Percentiles rank a stretch among this genome's conserved stretches.
phyloP scores from a whole-genome alignment of 768 basidiomycete species.

The Tulasnella sp. region DNA sequence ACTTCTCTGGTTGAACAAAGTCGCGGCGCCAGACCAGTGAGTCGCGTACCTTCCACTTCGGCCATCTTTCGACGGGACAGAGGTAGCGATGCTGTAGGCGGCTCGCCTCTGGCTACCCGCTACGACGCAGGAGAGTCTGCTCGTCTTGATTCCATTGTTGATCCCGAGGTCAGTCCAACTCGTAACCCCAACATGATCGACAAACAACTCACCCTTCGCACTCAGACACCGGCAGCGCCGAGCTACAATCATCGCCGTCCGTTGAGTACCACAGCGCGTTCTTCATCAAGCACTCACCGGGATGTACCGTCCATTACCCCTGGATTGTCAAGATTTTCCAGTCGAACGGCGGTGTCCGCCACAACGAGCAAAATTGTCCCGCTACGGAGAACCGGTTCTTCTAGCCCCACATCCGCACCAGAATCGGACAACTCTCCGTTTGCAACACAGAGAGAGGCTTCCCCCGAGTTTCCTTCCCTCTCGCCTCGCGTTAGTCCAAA shows the following conservation, averaged over 20 bases:
- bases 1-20: neutral
- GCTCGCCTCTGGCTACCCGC: neutral
- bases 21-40: neutral
- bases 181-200: neutral
- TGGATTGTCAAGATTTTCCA: neutral
- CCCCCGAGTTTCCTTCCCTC: neutral
- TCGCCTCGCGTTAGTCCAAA: constrained; percentile 11
- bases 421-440: constrained; percentile 12
- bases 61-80: constrained; percentile 5
- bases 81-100: neutral
- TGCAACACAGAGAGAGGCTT: too few species aligned
- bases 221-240: neutral
- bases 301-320: constrained; percentile 11
- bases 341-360: neutral
- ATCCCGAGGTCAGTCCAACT: neutral
- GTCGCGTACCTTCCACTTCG: constrained; percentile 11
- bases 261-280: neutral
- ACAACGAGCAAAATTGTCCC: neutral
- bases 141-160: neutral
- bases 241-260: neutral
- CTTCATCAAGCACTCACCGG: constrained; percentile 6
- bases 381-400: neutral
- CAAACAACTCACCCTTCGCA: neutral
- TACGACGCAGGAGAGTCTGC: neutral
- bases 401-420: constrained; percentile 2